phyloP scores from a whole-genome alignment of 2,329 filamentous ascomycete species.

The Talaromyces sp. region DNA sequence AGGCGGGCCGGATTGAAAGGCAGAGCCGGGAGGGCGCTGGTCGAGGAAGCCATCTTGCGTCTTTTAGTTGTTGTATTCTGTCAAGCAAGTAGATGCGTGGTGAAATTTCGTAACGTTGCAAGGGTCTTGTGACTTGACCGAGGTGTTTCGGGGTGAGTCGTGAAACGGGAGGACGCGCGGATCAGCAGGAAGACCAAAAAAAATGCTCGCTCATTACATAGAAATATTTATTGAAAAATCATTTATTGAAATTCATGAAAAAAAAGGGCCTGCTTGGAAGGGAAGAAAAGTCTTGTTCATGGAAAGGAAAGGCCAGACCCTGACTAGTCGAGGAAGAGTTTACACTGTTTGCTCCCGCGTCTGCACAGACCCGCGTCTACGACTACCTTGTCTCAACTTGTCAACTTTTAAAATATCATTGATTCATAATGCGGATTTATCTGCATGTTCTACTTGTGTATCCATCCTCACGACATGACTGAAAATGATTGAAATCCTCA shows the following conservation, averaged over 20 bases:
- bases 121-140: background rate
- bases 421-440: background rate
- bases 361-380: background rate
- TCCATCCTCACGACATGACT: too few relatives aligned
- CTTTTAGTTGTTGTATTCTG: background rate
- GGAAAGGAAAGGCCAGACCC: background rate
- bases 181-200: background rate
- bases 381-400: background rate
- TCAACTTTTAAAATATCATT: background rate
- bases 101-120: background rate
- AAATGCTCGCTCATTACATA: background rate
- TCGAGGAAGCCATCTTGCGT: constrained; percentile 10
- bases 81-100: background rate
- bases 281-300: too few relatives aligned
- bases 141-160: background rate
- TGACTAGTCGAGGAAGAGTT: background rate
- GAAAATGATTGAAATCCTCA: constrained; percentile 11
- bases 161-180: background rate
- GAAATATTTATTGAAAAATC: background rate
- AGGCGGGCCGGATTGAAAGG: constrained; percentile 67
- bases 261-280: background rate
- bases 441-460: background rate
- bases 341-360: background rate
- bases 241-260: background rate
- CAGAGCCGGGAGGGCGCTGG: constrained; percentile 45